Evolutionary conservation across 768 basidiomycete genomes (phyloP), one percentile per base, ranked within the genome.

Genomic region (Russula brevipes): DNA sequence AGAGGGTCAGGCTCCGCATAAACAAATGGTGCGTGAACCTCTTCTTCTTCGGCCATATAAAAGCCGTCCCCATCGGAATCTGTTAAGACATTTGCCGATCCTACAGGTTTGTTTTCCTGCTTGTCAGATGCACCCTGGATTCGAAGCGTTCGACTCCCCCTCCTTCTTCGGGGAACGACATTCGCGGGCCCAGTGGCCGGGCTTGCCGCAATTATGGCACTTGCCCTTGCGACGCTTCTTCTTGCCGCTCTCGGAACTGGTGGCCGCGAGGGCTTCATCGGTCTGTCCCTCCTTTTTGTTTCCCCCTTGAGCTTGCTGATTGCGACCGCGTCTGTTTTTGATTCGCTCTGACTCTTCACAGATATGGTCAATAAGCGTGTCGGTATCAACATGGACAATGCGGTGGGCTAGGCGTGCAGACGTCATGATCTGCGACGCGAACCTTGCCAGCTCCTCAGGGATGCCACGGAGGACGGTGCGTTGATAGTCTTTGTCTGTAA

Each of bases 201-300:
- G 1, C 39, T 42, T 51, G 24, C 31, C 31, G 14, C 47, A 59
- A 9, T 59, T 42, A 31, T 59, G 58, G 39, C 49, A 50, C 3
- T 51, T 51, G 39, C 58, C 58, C 30, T 59, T 42, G 9, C 49
- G 30, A 2, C 57, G 44, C 69, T 59, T 60, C 3, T 24, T 14
- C 14, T 10, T 67, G 35, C 49, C 30, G 59, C 60, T 65, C 1
- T 58, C 46, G 7, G 8, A 6, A 0, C 24, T 9, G 0, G 42
- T 35, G 5, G 42, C 31, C 0, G 41, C 31, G 9, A 53, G 38
- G 5, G 35, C 12, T 11, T 39, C 46, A 12, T 47, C 16, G 0
- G 24, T 19, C 24, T 39, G 47, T 8, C 11, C n/a, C 6, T 24
- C 36, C 5, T 24, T 38, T 19, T 53, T 53, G 30, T 12, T 12